A percentile compares a stretch with the other conserved stretches of the same genome.
Evolutionary conservation across 2,329 filamentous ascomycete genomes (phyloP).

Genomic region (Epichloe brachyelytri): DNA sequence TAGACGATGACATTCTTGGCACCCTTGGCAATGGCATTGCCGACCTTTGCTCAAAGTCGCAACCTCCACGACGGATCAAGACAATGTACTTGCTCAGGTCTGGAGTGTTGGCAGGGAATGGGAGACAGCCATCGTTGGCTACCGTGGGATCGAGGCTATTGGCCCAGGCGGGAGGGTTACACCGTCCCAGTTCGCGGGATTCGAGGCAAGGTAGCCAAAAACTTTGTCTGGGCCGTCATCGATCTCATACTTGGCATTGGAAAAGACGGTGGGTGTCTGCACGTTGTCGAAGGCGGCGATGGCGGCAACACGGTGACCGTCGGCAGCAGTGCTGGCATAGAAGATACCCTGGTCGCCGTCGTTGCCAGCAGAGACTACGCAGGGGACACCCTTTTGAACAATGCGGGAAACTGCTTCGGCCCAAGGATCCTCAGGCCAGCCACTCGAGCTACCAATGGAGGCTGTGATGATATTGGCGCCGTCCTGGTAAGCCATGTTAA

Average conservation of each 20-base stretch:
- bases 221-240: conserved; percentile 17
- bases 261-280: conserved; percentile 29
- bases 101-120: conserved; percentile 39
- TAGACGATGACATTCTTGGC: conserved; percentile 50
- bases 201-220: conserved; percentile 32
- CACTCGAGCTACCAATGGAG: conserved; percentile 37
- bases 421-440: conserved; percentile 40
- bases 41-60: conserved; percentile 41
- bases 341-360: conserved; percentile 33
- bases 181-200: conserved; percentile 28
- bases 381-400: conserved; percentile 38
- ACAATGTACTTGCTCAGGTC: conserved; percentile 45
- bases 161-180: conserved; percentile 36
- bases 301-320: conserved; percentile 32
- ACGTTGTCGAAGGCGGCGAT: conserved; percentile 38
- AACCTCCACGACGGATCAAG: conserved; percentile 45
- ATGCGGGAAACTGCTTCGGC: conserved; percentile 37
- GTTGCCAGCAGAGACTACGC: conserved; percentile 41
- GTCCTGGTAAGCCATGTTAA: conserved; percentile 47
- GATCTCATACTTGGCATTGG: conserved; percentile 27
- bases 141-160: conserved; percentile 35
- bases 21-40: conserved; percentile 38
- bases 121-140: conserved; percentile 36
- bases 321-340: conserved; percentile 34
- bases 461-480: conserved; percentile 44